Evolutionary conservation across 225 moss, liverwort and hornwort genomes (phyloP).

Genomic region (Ulota crispa): DNA sequence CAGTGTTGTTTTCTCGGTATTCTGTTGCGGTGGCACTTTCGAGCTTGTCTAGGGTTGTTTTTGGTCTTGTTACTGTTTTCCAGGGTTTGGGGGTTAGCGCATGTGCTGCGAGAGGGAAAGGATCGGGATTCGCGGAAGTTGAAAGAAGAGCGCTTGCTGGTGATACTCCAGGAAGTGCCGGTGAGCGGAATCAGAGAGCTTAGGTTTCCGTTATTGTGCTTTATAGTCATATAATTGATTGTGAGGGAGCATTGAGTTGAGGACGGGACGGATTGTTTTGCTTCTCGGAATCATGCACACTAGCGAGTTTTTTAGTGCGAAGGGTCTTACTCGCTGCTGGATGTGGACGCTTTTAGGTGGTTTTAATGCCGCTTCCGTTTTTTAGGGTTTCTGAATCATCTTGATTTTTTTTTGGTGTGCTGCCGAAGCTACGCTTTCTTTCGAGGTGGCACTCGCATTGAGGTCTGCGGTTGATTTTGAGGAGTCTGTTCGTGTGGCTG

Average conservation of each 20-base stretch:
- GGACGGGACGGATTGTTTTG: background rate
- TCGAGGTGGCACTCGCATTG: background rate
- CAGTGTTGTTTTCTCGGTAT: background rate
- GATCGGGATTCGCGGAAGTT: background rate
- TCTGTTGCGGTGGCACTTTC: too few relatives aligned
- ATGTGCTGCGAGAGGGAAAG: background rate
- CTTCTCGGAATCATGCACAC: slow-evolving; percentile 23
- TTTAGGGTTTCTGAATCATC: background rate
- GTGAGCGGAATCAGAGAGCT: background rate
- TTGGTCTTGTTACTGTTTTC: background rate
- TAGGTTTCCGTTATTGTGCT: background rate
- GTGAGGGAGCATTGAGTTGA: background rate
- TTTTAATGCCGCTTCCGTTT: background rate
- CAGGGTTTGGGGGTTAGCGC: slow-evolving; percentile 10
- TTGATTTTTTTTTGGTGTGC: background rate
- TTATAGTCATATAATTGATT: background rate
- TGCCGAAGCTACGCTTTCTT: background rate
- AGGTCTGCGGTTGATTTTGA: background rate
- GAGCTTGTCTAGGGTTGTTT: background rate
- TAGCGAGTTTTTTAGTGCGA: slow-evolving; percentile 28
- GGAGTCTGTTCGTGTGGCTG: background rate
- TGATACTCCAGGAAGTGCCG: background rate
- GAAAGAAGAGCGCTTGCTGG: background rate
- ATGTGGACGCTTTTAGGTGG: slow-evolving; percentile 36
- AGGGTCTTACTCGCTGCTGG: slow-evolving; percentile 38